Conservation (phyloP, 805 yeast species). For the Pichia membranifaciens region DNA sequence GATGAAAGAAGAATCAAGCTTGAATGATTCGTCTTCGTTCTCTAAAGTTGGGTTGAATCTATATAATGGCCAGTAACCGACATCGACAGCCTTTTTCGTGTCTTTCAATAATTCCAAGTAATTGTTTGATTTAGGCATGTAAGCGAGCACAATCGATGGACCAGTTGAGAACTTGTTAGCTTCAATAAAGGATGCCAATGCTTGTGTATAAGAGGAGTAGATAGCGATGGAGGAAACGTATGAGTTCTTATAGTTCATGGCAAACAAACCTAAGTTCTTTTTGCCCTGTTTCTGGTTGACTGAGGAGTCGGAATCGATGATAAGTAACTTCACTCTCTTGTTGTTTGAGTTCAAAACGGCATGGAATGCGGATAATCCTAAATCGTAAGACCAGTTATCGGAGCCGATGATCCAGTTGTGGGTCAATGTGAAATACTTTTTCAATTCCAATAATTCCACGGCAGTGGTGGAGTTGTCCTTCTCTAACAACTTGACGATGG, state of each 20-base stretch:
- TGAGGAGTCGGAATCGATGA: conserved; percentile 81
- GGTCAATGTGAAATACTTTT: conserved; percentile 40
- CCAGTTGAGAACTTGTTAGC: conserved; percentile 79
- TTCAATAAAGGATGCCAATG: conserved; percentile 80
- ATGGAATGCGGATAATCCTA: conserved; percentile 89
- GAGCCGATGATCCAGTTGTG: conserved; percentile 87
- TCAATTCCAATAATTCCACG: conserved; percentile 39
- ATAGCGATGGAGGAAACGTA: conserved; percentile 94
- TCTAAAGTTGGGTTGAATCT: conserved; percentile 66
- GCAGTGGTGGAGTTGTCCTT: conserved; percentile 28
- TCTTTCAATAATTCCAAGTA: conserved; percentile 74
- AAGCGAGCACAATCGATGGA: conserved; percentile 87
- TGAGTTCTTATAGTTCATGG: conserved; percentile 85
- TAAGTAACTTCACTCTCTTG: conserved; percentile 73
- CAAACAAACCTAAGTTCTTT: conserved; percentile 90
- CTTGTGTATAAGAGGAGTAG: conserved; percentile 89
- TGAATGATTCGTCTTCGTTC: conserved; percentile 49
- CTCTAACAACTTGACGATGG: conserved; percentile 29
- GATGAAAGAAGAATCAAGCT: conserved; percentile 78
- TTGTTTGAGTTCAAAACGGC: conserved; percentile 63
- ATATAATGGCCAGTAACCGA: conserved; percentile 96
- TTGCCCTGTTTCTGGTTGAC: conserved; percentile 51
- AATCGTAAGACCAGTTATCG: conserved; percentile 91
- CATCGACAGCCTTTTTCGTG: conserved; percentile 83
- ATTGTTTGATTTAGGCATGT: conserved; percentile 65